Percentiles rank a stretch among this genome's conserved stretches.
These are phyloP conservation scores for Xenosphaeropsis pyriputrescens DNA, from an alignment of 2,329 filamentous ascomycete species.

Conservation along the genomic window DNA sequence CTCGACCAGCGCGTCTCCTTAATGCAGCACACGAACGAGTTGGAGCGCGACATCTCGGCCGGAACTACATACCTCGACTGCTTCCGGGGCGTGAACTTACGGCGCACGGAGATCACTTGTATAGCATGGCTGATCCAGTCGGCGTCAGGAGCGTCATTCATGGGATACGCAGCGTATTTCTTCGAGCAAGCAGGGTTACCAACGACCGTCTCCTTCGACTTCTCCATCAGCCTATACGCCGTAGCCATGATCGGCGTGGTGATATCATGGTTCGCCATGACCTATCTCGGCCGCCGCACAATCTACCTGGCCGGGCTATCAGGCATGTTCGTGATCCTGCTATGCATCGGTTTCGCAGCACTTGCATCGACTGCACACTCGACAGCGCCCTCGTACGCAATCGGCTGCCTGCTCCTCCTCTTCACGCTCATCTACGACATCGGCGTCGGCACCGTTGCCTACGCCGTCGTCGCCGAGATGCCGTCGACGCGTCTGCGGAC, in stretches of 20 bases:
- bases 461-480: slow-evolving; percentile 23
- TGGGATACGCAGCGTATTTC: slow-evolving; percentile 47
- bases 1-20: slow-evolving; percentile 23
- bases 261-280: slow-evolving; percentile 31
- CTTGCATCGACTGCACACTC: slow-evolving; percentile 23
- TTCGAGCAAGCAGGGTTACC: slow-evolving; percentile 39
- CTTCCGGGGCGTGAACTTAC: slow-evolving; percentile 29
- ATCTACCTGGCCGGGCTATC: slow-evolving; percentile 32
- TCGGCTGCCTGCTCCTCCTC: slow-evolving; percentile 23
- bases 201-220: slow-evolving; percentile 32
- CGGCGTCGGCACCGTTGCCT: slow-evolving; percentile 27
- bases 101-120: slow-evolving; percentile 36
- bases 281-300: slow-evolving; percentile 30
- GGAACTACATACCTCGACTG: slow-evolving; percentile 34
- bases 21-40: slow-evolving; percentile 38
- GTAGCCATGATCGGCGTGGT: slow-evolving; percentile 35
- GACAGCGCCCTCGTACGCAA: slow-evolving; percentile 25
- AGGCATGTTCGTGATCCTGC: slow-evolving; percentile 22
- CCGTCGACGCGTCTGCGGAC: slow-evolving; percentile 22
- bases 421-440: slow-evolving; percentile 26
- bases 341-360: slow-evolving; percentile 29
- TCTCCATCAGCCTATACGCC: slow-evolving; percentile 30
- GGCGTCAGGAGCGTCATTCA: slow-evolving; percentile 45
- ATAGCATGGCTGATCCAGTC: slow-evolving; percentile 49
- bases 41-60: slow-evolving; percentile 28